Evolutionary conservation across 306 rosid genomes (phyloP).

Genomic region (Cicer yamashitae): DNA sequence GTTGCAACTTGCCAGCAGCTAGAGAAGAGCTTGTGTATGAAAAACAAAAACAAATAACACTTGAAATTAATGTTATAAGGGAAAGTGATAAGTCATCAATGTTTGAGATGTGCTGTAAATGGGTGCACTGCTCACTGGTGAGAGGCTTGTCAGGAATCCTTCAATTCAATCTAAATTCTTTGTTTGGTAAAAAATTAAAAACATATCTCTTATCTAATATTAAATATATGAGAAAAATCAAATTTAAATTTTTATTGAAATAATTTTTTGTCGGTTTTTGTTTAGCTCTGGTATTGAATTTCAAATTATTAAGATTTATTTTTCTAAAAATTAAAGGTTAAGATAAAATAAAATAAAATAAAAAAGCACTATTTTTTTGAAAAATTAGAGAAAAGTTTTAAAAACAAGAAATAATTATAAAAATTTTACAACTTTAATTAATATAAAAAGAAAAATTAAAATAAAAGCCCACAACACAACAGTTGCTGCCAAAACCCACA

Average conservation of each 20-base stretch:
- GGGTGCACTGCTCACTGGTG: neutral
- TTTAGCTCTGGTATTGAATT: too few relatives aligned
- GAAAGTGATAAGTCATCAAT: neutral
- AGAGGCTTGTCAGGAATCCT: neutral
- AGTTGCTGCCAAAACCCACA: conserved; percentile 38
- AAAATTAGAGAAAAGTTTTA: neutral
- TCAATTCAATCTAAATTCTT: neutral
- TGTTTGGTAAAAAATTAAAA: neutral
- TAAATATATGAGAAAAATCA: neutral
- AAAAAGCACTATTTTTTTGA: neutral
- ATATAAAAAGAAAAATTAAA: neutral
- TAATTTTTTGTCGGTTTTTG: too few relatives aligned
- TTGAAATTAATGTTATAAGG: too few relatives aligned
- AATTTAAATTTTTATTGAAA: too few relatives aligned
- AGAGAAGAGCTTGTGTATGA: neutral
- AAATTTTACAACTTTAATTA: neutral
- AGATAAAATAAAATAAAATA: too few relatives aligned
- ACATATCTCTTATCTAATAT: neutral
- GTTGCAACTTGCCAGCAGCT: neutral
- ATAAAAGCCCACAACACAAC: neutral
- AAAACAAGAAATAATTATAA: neutral
- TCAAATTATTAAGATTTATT: too few relatives aligned
- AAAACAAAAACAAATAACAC: too few relatives aligned
- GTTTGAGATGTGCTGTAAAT: neutral
- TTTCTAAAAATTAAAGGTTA: too few relatives aligned